These are phyloP conservation scores for Gracilaria vermiculophylla DNA, from an alignment of 23 red algal species.

Conservation along the genomic window DNA sequence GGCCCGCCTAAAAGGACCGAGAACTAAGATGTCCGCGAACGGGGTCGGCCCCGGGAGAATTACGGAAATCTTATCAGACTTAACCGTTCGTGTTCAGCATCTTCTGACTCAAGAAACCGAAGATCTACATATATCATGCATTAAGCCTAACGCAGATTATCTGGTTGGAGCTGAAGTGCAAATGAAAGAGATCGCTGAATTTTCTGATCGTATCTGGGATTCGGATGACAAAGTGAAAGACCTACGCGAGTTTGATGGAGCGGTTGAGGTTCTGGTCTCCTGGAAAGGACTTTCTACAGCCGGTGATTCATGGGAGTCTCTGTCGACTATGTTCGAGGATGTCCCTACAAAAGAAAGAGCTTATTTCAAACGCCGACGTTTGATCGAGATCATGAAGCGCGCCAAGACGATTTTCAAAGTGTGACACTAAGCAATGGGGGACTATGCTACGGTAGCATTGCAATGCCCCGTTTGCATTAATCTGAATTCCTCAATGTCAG, in stretches of 20 bases:
- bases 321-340: not conserved
- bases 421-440: too few relatives aligned
- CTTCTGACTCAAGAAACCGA: too few relatives aligned
- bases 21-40: not conserved
- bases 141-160: conserved; percentile 1
- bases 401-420: too few relatives aligned
- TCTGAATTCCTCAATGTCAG: too few relatives aligned
- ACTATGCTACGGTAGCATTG: too few relatives aligned
- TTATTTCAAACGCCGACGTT: not conserved
- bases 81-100: too few relatives aligned
- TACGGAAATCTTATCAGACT: conserved; percentile 3
- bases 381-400: too few relatives aligned
- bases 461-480: too few relatives aligned
- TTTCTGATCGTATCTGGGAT: not conserved
- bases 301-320: not conserved
- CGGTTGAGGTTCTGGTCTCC: not conserved
- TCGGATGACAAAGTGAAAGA: not conserved
- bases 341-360: not conserved
- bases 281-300: not conserved
- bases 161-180: not conserved
- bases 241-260: not conserved
- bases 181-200: not conserved
- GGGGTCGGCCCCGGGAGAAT: not conserved
- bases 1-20: not conserved
- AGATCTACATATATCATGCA: conserved; percentile 7